Percentiles rank a stretch among this genome's conserved stretches.
Evolutionary conservation across 192 early-diverging fungal genomes (phyloP).

Genomic region (Spizellomyces punctatus): DNA sequence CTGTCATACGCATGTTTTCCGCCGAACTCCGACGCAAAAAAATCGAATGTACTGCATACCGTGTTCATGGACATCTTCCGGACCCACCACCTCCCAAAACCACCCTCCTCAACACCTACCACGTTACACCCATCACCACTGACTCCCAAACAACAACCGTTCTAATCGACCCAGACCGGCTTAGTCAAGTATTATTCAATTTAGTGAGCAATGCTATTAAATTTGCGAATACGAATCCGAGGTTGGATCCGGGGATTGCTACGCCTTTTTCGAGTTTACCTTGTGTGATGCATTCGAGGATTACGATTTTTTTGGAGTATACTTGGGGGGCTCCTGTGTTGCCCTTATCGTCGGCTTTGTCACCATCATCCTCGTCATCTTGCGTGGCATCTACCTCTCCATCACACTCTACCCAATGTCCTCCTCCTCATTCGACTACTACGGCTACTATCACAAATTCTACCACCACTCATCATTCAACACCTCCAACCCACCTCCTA

Average conservation of each 20-base stretch:
- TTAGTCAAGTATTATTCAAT: background rate
- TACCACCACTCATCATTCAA: too few relatives aligned
- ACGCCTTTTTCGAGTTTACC: background rate
- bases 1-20: background rate
- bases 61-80: background rate
- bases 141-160: background rate
- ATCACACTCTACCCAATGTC: too few relatives aligned
- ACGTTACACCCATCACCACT: too few relatives aligned
- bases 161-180: background rate
- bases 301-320: slow-evolving; percentile 13
- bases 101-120: too few relatives aligned
- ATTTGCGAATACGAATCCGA: background rate
- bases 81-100: background rate
- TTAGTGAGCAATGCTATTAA: slow-evolving; percentile 6
- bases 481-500: slow-evolving; percentile 8
- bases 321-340: background rate
- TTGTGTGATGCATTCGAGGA: background rate
- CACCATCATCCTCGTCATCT: too few relatives aligned
- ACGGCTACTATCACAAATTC: too few relatives aligned
- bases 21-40: background rate
- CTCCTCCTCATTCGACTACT: too few relatives aligned
- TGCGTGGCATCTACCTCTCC: too few relatives aligned
- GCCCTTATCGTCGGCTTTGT: background rate
- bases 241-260: slow-evolving; percentile 5
- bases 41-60: background rate